These are phyloP conservation scores for Prunus dulcis DNA, from an alignment of 306 rosid species.

Conservation along the genomic window DNA sequence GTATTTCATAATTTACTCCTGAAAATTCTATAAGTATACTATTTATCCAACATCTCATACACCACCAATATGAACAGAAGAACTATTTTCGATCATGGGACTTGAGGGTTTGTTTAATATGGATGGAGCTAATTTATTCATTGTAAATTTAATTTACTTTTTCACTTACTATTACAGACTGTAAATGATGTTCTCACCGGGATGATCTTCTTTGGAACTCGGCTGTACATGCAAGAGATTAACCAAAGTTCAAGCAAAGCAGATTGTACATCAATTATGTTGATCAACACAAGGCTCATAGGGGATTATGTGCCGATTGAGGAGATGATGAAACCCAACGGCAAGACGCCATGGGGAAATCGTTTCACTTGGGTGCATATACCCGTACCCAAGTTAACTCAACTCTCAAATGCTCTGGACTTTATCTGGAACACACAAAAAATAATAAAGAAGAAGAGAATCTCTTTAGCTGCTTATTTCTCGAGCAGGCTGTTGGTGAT, in stretches of 20 bases:
- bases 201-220: slow-evolving; percentile 40
- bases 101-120: too few relatives aligned
- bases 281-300: slow-evolving; percentile 49
- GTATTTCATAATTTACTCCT: too few relatives aligned
- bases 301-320: slow-evolving; percentile 39
- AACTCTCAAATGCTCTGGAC: slow-evolving; percentile 31
- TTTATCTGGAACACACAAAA: slow-evolving; percentile 38
- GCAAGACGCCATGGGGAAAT: slow-evolving; percentile 41
- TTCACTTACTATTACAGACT: slow-evolving; percentile 17
- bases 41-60: too few relatives aligned
- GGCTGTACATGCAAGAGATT: slow-evolving; percentile 47
- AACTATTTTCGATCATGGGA: too few relatives aligned
- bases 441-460: slow-evolving; percentile 43
- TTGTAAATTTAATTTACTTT: too few relatives aligned
- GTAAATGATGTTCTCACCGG: slow-evolving; percentile 52
- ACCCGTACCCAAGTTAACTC: slow-evolving; percentile 41
- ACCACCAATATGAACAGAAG: too few relatives aligned
- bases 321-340: slow-evolving; percentile 40
- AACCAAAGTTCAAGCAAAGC: slow-evolving; percentile 32
- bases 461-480: slow-evolving; percentile 36
- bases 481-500: slow-evolving; percentile 33
- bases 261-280: slow-evolving; percentile 43
- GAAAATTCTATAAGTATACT: too few relatives aligned
- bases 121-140: too few relatives aligned
- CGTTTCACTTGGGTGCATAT: slow-evolving; percentile 36